Base-by-base conservation (phyloP, 139 green algal genomes). In the Auxenochlorella pyrenoidosa region DNA sequence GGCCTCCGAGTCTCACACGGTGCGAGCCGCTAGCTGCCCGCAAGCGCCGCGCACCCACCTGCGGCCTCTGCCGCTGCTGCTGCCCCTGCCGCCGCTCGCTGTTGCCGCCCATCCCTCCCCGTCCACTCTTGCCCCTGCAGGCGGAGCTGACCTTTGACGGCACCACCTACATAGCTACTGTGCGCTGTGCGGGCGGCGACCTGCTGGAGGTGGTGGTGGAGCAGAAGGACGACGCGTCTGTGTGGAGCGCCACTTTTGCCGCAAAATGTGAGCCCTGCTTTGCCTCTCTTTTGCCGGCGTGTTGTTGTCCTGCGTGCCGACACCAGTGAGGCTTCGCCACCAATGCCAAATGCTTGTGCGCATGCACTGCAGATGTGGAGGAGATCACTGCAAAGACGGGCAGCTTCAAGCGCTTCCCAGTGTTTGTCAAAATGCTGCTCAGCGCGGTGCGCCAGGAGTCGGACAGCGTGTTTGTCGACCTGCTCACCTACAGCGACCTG, bases 311-410 rank as follows among this genome's bases (percentile, higher is more conserved):
- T 63, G 54, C 15, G 10, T 63, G 54, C 54, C 54, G 3, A 24
- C 28, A 71, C 4, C 63, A 34, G 66, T 36, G 41, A 65, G 44
- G 44, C 41, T 41, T 28, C 59, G 24, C 22, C n/a, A 12, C 36
- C 8, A 19, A 75, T n/a, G n/a, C 30, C 36, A 58, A 21, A 36
- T 12, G 21, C 1, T 47, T 10, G 5, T 70, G 8, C 38, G 24
- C 15, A 78, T 75, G 10, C 24, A 16, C 3, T 88, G 80, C 93
- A 97, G 95, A 98, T 72, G 90, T 99, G n/a, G 95, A 98, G 78
- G 95, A 98, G 73, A 97, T 99, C 86, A 98, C 95, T 0, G 75
- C 89, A 32, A 97, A 97, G 76, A 97, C 96, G 10, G 95, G 95
- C 44, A 98, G 94, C 90, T 97, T 95, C 93, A 98, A 98, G 59